Base-by-base conservation (phyloP, 768 basidiomycete genomes). In the Naganishia antarctica region DNA sequence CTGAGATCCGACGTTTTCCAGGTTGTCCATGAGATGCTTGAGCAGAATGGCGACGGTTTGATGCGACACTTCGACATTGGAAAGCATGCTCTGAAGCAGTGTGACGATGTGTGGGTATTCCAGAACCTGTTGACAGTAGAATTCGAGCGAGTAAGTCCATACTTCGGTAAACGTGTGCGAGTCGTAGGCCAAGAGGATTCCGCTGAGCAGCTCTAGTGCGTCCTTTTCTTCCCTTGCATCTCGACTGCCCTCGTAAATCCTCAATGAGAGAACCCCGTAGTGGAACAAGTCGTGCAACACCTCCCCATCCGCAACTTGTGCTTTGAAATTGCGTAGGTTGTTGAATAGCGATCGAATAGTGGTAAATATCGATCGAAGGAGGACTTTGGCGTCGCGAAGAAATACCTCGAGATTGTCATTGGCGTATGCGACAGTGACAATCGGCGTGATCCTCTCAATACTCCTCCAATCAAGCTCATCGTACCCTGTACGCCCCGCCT, bases 161-260 rank as follows among this genome's bases (percentile, higher is more conserved):
- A 97, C 89, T 78, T 96, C 91, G 76, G 94, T 89, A 75, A 96
- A 93, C 66, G 93, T 88, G 71, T 94, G 90, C 8, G 89, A 81
- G 72, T 96, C 89, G 70, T 93, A 84, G 74, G 92, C 89, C 40
- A 85, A 77, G 46, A 93, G 82, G 44, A 88, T 85, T 77, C 84
- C 83, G 5, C 84, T 84, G 57, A 88, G 80, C 82, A 87, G 86
- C 63, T 99, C 94, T 71, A 91, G 83, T 5, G 86, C 86, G 73
- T 97, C 92, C 58, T 86, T 83, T 61, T 82, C 81, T 61, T 87
- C 84, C 46, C 84, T 84, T 23, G 70, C 69, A 58, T 80, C 79
- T 7, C 74, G 70, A 34, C 69, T 50, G 7, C 74, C 75, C 61
- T 78, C 89, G 73, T 90, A 90, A 49, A 94, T 81, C 16, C 85